Conservation (phyloP, 176 grass and related monocot species). For the Alloteropsis semialata region DNA sequence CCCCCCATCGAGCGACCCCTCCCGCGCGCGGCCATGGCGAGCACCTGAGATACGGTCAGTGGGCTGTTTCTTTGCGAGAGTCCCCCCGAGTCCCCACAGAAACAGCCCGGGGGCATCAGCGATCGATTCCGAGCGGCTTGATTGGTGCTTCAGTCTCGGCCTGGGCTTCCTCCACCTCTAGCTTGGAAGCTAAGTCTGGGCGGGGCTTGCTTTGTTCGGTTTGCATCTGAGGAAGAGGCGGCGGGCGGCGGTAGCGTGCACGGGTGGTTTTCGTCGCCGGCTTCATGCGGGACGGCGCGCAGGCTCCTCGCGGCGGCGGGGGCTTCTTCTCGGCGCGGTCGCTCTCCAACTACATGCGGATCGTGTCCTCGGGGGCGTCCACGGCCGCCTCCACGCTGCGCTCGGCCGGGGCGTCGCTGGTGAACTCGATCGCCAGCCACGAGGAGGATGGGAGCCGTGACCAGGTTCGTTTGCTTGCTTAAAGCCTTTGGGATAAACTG, state of each 20-base stretch:
- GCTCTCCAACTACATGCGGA: conserved; percentile 77
- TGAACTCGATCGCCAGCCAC: conserved; percentile 68
- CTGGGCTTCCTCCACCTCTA: not conserved
- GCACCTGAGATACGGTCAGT: conserved; percentile 54
- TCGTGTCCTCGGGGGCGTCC: conserved; percentile 89
- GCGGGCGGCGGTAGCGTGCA: conserved; percentile 9
- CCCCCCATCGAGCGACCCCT: not conserved
- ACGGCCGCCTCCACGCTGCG: conserved; percentile 75
- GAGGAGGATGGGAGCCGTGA: conserved; percentile 55
- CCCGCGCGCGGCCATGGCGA: conserved; percentile 33
- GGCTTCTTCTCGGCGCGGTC: conserved; percentile 70
- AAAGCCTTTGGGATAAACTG: not conserved
- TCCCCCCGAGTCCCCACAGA: conserved; percentile 52
- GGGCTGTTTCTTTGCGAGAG: conserved; percentile 64
- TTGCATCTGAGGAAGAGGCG: conserved; percentile 12
- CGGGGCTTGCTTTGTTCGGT: not conserved
- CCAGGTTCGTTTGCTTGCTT: conserved; percentile 45
- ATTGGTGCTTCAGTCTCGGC: conserved; percentile 18
- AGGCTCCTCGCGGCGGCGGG: conserved; percentile 40
- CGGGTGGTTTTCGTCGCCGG: not conserved
- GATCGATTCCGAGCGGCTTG: not conserved
- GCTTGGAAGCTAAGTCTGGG: conserved; percentile 23
- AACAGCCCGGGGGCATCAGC: conserved; percentile 51
- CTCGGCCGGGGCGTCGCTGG: conserved; percentile 60
- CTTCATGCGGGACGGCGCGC: conserved; percentile 74